Base-by-base conservation (phyloP, 2,329 filamentous ascomycete genomes). In the Emergomyces orientalis region DNA sequence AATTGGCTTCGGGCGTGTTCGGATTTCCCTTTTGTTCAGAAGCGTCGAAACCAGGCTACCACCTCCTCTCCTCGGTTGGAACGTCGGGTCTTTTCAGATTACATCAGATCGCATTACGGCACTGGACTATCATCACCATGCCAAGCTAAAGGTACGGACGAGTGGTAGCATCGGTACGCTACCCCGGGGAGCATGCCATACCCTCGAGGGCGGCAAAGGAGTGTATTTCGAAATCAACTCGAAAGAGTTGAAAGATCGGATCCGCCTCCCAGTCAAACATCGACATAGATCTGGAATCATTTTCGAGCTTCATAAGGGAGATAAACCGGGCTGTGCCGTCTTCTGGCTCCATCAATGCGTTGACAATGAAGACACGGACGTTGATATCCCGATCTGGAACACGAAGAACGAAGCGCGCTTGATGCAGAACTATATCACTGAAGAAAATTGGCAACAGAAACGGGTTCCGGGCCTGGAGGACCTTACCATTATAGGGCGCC, bases 1-100 rank as follows among this genome's bases (percentile, higher is more conserved):
- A 13, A 87, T 97, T 66, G 90, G 94, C 0, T 97, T 94, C 67
- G 94, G 94, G 47, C 88, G 93, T 8, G 83, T 96, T 64, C 88
- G 92, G 49, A 88, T 99, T 67, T 96, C 91, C 0, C 76, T 97
- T 2, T 82, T 97, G 2, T 96, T 97, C 84, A 87, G 93, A 34
- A 92, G 90, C 34, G 85, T 97, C 52, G 92, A 96, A 74, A 88
- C 93, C 61, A 86, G 86, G 55, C 81, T 97, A 1, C 92, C 92
- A n/a, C 89, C 89, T 0, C 79, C 86, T 49, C 88, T 96, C 75
- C 83, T 97, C 4, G 91, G 93, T 11, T 97, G 93, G 90, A 91
- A 97, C 65, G 90, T 97, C 52, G 94, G 94, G 43, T 96, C 93
- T 0, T 96, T 97, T 71, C 88, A 96, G 71, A 95, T 97, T 72